These are phyloP conservation scores for Candida buenavistaensis DNA, from an alignment of 1,139 yeast genomes.

Conservation along the genomic window DNA sequence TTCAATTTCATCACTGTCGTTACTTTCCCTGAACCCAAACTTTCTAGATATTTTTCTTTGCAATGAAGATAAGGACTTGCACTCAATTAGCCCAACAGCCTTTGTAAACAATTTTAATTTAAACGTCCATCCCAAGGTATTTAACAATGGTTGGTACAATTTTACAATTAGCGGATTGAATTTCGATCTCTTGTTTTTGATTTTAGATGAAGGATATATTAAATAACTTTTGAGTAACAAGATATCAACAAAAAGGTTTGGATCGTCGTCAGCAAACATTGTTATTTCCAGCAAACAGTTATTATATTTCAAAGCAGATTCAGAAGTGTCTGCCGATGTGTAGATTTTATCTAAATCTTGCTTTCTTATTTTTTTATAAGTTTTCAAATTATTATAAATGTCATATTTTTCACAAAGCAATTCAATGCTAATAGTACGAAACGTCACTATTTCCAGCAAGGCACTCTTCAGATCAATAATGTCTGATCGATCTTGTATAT, in stretches of 20 bases:
- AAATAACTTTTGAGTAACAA: constrained; percentile 28
- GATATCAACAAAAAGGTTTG: constrained; percentile 15
- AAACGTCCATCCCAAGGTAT: constrained; percentile 27
- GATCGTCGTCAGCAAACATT: constrained; percentile 6
- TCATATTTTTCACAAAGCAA: constrained; percentile 7
- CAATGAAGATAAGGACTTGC: constrained; percentile 1
- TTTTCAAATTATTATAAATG: constrained; percentile 22
- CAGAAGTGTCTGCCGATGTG: constrained; percentile 38
- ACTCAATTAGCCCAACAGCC: constrained; percentile 5
- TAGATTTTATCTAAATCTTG: constrained; percentile 37
- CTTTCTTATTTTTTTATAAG: constrained; percentile 44
- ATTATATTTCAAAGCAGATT: constrained; percentile 24
- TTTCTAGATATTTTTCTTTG: constrained; percentile 8
- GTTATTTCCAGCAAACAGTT: constrained; percentile 26
- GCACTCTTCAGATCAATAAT: constrained; percentile 10
- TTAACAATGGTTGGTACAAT: constrained; percentile 34
- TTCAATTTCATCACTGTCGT: constrained; percentile 9
- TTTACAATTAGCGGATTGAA: constrained; percentile 30
- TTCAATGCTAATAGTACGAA: constrained; percentile 4
- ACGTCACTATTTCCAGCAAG: constrained; percentile 2
- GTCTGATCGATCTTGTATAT: constrained; percentile 27
- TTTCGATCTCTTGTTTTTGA: constrained; percentile 20
- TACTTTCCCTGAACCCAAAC: constrained; percentile 6
- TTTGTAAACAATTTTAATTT: constrained; percentile 17
- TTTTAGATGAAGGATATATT: constrained; percentile 26